Conservation (phyloP, 352 stramenopile genomes). For the Globisporangium orthogonon region DNA sequence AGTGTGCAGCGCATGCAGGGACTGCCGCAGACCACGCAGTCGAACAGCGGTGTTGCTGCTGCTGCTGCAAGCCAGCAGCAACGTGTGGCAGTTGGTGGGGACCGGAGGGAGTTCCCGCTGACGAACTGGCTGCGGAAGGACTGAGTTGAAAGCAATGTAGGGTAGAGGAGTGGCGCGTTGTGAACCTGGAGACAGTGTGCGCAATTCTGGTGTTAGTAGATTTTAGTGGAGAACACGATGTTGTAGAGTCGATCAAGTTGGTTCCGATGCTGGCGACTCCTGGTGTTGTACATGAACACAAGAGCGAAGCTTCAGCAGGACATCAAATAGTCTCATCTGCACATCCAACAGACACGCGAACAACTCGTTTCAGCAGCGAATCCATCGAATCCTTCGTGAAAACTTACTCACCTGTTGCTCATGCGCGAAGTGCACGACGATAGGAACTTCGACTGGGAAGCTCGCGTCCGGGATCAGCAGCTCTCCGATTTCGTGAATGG, state of each 20-base stretch:
- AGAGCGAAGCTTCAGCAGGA: constrained; percentile 8
- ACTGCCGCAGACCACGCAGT: constrained; percentile 13
- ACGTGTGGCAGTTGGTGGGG: constrained; percentile 10
- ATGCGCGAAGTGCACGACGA: constrained; percentile 19
- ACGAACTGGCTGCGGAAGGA: constrained; percentile 65
- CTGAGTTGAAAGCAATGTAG: background rate
- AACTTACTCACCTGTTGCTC: constrained; percentile 16
- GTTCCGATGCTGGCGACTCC: background rate
- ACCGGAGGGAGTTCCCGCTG: constrained; percentile 50
- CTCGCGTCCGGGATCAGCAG: constrained; percentile 20
- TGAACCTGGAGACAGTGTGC: background rate
- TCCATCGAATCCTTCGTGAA: background rate
- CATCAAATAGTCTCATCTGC: constrained; percentile 6
- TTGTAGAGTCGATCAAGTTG: background rate
- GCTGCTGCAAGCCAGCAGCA: constrained; percentile 20
- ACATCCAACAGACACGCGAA: background rate
- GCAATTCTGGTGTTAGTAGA: background rate
- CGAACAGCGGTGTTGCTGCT: constrained; percentile 5
- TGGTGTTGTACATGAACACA: constrained; percentile 1
- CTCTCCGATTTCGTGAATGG: constrained; percentile 22
- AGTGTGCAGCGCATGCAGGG: constrained; percentile 49
- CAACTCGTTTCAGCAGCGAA: background rate
- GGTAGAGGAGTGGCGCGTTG: background rate
- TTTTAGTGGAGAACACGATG: background rate
- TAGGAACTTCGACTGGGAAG: constrained; percentile 21